A percentile compares a stretch with the other conserved stretches of the same genome.
Conservation (phyloP, 2,329 filamentous ascomycete species). For the Exophiala viscosa region DNA sequence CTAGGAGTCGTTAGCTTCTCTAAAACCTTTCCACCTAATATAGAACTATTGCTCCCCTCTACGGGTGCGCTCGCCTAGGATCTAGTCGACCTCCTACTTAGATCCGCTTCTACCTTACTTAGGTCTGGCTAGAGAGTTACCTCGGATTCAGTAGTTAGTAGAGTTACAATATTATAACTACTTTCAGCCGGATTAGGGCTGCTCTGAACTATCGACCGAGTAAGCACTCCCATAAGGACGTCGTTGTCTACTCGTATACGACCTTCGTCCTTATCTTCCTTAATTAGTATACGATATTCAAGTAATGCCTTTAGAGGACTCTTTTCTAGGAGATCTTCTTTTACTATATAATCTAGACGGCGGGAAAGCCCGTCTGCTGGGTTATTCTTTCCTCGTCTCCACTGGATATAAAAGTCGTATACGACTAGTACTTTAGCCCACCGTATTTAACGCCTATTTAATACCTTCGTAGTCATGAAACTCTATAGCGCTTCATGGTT, state of each 20-base stretch:
- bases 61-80: too few species aligned
- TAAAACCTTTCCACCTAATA: too few species aligned
- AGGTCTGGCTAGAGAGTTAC: neutral
- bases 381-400: too few species aligned
- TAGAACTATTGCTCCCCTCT: too few species aligned
- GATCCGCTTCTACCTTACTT: too few species aligned
- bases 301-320: neutral
- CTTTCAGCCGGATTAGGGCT: neutral
- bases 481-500: constrained; percentile 32
- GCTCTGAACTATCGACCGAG: constrained; percentile 1
- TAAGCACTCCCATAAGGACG: neutral
- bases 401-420: neutral
- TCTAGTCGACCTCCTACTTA: too few species aligned
- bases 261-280: neutral
- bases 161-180: neutral
- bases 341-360: neutral
- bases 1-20: too few species aligned
- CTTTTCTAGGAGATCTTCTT: neutral
- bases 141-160: neutral
- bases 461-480: constrained; percentile 25
- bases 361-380: neutral
- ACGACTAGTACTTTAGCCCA: constrained; percentile 29
- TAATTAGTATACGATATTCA: too few species aligned
- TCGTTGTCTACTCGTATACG: neutral
- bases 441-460: constrained; percentile 25